phyloP scores from a whole-genome alignment of 108 stramenopile genomes.

The Cyclotella kingstonii region DNA sequence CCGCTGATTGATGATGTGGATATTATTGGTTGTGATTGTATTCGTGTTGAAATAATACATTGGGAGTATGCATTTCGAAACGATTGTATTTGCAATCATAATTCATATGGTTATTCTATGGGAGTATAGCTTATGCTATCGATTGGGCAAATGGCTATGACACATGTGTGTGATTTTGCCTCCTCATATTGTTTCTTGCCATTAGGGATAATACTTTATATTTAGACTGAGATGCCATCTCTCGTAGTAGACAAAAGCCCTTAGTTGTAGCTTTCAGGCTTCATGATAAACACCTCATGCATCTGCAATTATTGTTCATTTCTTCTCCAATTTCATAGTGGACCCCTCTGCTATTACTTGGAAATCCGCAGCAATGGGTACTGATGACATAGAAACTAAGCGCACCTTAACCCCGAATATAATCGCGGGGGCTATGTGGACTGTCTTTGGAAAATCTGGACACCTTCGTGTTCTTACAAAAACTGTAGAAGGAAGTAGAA shows the following conservation, averaged over 20 bases:
- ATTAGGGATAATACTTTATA: background rate
- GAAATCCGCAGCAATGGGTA: slow-evolving; percentile 71
- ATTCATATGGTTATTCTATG: too few relatives aligned
- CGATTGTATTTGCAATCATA: too few relatives aligned
- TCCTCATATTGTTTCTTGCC: too few relatives aligned
- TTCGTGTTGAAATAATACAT: too few relatives aligned
- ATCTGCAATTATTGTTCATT: background rate
- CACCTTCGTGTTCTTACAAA: slow-evolving; percentile 70
- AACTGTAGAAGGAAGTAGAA: slow-evolving; percentile 14
- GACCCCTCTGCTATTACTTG: slow-evolving; percentile 64
- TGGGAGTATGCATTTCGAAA: too few relatives aligned
- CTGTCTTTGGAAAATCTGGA: slow-evolving; percentile 75
- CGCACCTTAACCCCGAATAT: slow-evolving; percentile 37
- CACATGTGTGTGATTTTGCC: too few relatives aligned
- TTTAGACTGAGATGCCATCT: background rate
- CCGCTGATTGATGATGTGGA: background rate
- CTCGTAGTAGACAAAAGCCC: background rate
- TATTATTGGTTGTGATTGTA: background rate
- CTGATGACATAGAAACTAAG: slow-evolving; percentile 49
- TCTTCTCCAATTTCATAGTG: slow-evolving; percentile 8
- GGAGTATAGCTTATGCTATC: too few relatives aligned
- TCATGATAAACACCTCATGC: too few relatives aligned
- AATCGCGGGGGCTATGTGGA: slow-evolving; percentile 68
- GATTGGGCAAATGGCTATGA: too few relatives aligned
- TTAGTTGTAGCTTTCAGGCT: slow-evolving; percentile 1